Evolutionary conservation across 495 filamentous ascomycete genomes (phyloP).

Genomic region (Pseudoneurospora amorphoporcata): DNA sequence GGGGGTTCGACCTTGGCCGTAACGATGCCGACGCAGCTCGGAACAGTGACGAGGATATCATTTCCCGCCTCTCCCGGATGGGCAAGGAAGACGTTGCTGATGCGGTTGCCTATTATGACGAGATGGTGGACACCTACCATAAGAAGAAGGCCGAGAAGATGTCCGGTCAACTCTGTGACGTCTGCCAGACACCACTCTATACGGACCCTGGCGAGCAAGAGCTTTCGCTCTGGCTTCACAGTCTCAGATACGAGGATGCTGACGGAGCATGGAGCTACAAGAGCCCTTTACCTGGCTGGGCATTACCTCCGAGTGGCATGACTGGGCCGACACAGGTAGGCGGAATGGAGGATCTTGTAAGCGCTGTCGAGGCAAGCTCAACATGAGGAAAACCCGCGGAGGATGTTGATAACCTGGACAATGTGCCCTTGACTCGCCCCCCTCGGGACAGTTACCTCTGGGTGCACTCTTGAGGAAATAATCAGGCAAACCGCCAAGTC

Average conservation of each 20-base stretch:
- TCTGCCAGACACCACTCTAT: constrained; percentile 83
- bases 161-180: constrained; percentile 67
- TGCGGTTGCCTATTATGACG: constrained; percentile 86
- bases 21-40: constrained; percentile 52
- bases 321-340: constrained; percentile 51
- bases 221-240: constrained; percentile 87
- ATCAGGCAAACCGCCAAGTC: not conserved
- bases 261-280: constrained; percentile 78
- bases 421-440: not conserved
- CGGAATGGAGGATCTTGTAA: constrained; percentile 41
- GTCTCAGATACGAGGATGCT: constrained; percentile 72
- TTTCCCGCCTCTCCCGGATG: constrained; percentile 76
- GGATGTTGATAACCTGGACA: not conserved
- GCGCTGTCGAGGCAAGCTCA: constrained; percentile 26
- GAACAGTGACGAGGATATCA: constrained; percentile 78
- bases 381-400: not conserved
- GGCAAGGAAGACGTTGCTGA: constrained; percentile 86
- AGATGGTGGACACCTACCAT: constrained; percentile 78
- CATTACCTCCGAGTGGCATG: constrained; percentile 57
- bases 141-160: constrained; percentile 84
- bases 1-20: constrained; percentile 67
- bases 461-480: not conserved
- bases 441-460: not conserved
- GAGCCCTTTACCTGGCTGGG: constrained; percentile 79
- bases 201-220: constrained; percentile 85